Evolutionary conservation across 192 early-diverging fungal genomes (phyloP), one percentile per base, ranked within the genome.

Genomic region (Phlyctochytrium planicorne): DNA sequence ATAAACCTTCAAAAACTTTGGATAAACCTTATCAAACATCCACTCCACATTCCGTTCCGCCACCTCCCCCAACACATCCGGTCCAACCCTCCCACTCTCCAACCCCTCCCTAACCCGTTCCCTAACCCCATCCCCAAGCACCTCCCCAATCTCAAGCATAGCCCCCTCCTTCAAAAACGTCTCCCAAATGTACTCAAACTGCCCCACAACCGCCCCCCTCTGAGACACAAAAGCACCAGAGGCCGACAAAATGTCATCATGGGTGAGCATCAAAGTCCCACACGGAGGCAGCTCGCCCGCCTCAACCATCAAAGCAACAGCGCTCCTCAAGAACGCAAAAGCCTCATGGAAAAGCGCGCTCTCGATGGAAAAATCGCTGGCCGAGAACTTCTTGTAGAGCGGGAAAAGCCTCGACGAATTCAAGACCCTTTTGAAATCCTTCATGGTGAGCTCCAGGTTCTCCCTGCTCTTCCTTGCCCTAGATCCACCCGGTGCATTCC

Each of bases 121-220:
- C 40, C 40, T 50, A 10, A 50, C 40, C 40, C 40, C 40, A 10
- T 50, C n/a, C 12, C 40, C n/a, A 10, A 50, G 40, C 12, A 10
- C 40, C 40, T 50, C 40, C n/a, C n/a, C n/a, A 10, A 50, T n/a
- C 40, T 50, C 40, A n/a, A 10, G 10, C 40, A 50, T 50, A n/a
- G 40, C 40, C 40, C 40, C 40, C 40, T 50, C 40, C 40, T n/a
- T 50, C 40, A 50, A 10, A 50, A 50, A 50, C 40, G 40, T 50
- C 40, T 50, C 40, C 10, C n/a, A 50, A 14, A 50, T 50, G n/a
- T 50, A 50, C 40, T n/a, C 12, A 14, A 50, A 14, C 40, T 50
- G 40, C 40, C 40, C 40, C 12, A 50, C n/a, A n/a, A 50, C 40
- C 40, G 40, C 40, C 40, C 40, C 40, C 40, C 40, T 47, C 40